Evolutionary conservation across 73 alveolate genomes (phyloP).

Genomic region (Tetrahymena borealis): DNA sequence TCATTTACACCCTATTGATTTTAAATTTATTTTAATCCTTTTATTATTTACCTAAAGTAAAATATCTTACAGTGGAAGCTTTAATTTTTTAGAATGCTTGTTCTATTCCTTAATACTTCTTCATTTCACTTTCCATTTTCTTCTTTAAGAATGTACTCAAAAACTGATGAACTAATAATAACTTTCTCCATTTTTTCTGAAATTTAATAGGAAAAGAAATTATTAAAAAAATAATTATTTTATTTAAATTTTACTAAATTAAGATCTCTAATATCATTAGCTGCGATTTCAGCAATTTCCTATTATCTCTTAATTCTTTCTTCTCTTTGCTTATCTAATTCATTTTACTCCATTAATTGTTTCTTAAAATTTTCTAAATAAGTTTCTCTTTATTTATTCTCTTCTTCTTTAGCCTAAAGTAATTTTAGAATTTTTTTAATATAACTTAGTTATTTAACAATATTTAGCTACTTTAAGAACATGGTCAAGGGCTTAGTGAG

Average conservation of each 20-base stretch:
- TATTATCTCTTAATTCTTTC: constrained; percentile 39
- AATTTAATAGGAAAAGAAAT: background rate
- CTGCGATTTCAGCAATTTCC: constrained; percentile 47
- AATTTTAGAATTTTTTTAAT: background rate
- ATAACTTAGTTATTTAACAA: background rate
- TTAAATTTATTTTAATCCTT: background rate
- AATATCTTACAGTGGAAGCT: constrained; percentile 12
- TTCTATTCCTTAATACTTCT: constrained; percentile 5
- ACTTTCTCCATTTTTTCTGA: constrained; percentile 40
- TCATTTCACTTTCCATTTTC: constrained; percentile 35
- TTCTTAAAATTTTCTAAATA: constrained; percentile 17
- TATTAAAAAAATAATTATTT: background rate
- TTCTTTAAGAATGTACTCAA: constrained; percentile 14
- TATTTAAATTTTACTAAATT: background rate
- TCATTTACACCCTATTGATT: constrained; percentile 8
- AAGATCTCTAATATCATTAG: constrained; percentile 31
- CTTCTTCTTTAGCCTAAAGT: background rate
- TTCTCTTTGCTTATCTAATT: constrained; percentile 32
- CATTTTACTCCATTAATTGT: background rate
- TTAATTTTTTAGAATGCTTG: constrained; percentile 30
- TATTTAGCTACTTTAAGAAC: background rate
- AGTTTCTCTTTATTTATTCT: constrained; percentile 26
- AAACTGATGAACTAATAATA: constrained; percentile 30
- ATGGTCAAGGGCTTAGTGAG: background rate
- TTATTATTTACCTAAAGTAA: background rate